Percentiles rank a stretch among this genome's conserved stretches.
Conservation (phyloP, 768 basidiomycete genomes). For the Boletus fagicola region DNA sequence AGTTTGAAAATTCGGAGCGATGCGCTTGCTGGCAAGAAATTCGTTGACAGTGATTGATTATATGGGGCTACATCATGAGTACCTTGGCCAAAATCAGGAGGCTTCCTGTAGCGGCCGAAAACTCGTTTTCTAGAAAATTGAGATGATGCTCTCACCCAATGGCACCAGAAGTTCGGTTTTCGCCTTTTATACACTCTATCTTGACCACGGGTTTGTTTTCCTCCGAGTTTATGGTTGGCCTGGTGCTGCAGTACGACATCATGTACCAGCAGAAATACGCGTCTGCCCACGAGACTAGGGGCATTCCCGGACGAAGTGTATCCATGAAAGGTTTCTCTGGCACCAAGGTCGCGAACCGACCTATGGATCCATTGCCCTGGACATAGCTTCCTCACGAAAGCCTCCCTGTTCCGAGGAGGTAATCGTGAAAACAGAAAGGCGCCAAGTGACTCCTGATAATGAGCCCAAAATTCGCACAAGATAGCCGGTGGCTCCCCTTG, state of each 20-base stretch:
- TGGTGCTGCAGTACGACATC: background rate
- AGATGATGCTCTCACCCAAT: no score
- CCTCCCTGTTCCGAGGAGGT: background rate
- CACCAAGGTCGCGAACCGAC: background rate
- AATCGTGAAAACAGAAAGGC: background rate
- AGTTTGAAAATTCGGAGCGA: constrained; percentile 10
- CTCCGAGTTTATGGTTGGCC: no score
- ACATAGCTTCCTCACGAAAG: background rate
- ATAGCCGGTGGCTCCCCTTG: background rate
- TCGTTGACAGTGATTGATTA: background rate
- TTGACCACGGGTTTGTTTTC: no score
- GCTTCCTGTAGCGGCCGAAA: background rate
- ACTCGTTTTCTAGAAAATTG: no score
- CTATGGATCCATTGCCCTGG: background rate
- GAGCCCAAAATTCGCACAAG: background rate
- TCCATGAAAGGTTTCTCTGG: background rate
- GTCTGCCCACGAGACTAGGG: no score
- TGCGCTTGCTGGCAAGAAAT: no score
- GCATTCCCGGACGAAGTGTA: no score
- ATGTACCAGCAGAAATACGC: no score
- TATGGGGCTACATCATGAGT: background rate
- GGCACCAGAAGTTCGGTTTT: no score
- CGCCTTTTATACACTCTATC: no score
- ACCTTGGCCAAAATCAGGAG: background rate
- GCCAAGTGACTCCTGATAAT: background rate